A percentile compares a stretch with the other conserved stretches of the same genome.
These are phyloP conservation scores for Kwoniella botswanensis DNA, from an alignment of 768 basidiomycete species.

Conservation along the genomic window DNA sequence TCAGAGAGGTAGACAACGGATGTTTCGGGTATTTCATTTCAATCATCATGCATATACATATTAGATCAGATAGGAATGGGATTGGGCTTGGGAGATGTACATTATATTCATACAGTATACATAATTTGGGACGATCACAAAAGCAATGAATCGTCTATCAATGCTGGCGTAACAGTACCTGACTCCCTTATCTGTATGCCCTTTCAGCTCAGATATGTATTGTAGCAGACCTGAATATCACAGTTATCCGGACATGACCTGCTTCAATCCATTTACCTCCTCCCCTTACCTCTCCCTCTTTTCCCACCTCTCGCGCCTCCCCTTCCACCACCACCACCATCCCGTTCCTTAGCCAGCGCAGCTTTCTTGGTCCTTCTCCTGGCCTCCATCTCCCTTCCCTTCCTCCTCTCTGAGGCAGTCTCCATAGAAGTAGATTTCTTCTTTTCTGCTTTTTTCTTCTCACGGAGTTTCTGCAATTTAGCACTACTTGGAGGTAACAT, in stretches of 20 bases:
- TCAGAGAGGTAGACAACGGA: slow-evolving; percentile 33
- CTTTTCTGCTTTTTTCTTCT: slow-evolving; percentile 35
- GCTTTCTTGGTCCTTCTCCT: slow-evolving; percentile 73
- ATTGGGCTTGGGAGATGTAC: not conserved
- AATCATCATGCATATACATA: slow-evolving; percentile 6
- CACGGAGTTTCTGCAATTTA: slow-evolving; percentile 36
- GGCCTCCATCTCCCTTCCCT: slow-evolving; percentile 69
- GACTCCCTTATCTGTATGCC: too few species aligned
- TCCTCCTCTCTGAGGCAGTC: slow-evolving; percentile 70
- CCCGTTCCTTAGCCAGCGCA: slow-evolving; percentile 68
- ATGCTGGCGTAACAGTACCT: too few species aligned
- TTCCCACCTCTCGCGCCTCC: slow-evolving; percentile 32
- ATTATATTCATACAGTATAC: not conserved
- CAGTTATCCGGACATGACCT: too few species aligned
- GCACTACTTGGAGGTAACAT: slow-evolving; percentile 49
- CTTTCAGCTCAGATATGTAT: too few species aligned
- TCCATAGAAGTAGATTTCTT: slow-evolving; percentile 65
- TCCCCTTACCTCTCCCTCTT: slow-evolving; percentile 26
- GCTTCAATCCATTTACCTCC: not conserved
- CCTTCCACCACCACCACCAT: slow-evolving; percentile 36
- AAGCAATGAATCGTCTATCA: too few species aligned
- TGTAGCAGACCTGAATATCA: too few species aligned
- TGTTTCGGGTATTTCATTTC: not conserved
- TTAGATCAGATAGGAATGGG: not conserved
- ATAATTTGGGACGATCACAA: not conserved